Conservation (phyloP, 345 rosid genomes). For the Gossypium bickii region DNA sequence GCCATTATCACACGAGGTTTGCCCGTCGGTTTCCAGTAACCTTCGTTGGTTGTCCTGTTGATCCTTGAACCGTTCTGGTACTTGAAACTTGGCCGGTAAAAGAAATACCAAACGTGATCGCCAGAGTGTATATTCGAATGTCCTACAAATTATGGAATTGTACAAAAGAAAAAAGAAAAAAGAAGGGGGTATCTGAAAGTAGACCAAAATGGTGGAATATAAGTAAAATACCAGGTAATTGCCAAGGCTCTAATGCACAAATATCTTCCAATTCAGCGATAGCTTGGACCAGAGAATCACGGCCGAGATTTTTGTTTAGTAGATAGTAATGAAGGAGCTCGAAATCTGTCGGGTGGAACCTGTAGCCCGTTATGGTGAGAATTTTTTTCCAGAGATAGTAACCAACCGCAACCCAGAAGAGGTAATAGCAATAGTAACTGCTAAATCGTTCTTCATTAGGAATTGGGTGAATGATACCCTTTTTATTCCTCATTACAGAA, state of each 20-base stretch:
- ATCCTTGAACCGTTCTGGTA: conserved; percentile 1
- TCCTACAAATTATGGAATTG: neutral
- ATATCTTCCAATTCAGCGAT: conserved; percentile 10
- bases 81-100: conserved; percentile 9
- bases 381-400: conserved; percentile 10
- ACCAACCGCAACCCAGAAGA: conserved; percentile 16
- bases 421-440: conserved; percentile 15
- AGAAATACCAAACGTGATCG: conserved; percentile 16
- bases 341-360: conserved; percentile 16
- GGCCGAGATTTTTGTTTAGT: conserved; percentile 10
- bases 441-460: conserved; percentile 1
- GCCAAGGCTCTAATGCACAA: conserved; percentile 12
- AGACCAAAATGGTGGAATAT: neutral
- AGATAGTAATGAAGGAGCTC: conserved; percentile 8
- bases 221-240: neutral
- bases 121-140: conserved; percentile 6
- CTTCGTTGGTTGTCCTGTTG: conserved; percentile 5
- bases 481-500: conserved; percentile 6
- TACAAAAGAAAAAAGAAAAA: neutral
- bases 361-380: conserved; percentile 12
- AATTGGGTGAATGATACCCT: neutral
- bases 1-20: neutral
- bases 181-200: neutral
- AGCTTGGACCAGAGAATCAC: conserved; percentile 1
- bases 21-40: conserved; percentile 18